These are phyloP conservation scores for Mitragyna speciosa DNA, from an alignment of 257 asterid species.

Conservation along the genomic window DNA sequence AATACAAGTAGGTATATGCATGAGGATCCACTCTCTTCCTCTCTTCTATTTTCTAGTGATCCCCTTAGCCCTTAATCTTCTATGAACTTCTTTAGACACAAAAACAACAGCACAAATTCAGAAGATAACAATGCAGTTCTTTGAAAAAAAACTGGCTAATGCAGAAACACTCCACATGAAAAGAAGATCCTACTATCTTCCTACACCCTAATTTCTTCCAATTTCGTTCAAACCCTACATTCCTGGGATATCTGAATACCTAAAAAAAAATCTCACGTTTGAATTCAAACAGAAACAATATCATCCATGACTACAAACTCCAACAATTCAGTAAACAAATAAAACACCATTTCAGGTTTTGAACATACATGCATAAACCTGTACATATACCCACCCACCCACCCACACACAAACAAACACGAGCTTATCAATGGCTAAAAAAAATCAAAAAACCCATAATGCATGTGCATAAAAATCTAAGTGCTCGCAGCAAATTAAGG, in stretches of 20 bases:
- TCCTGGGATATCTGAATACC: not conserved
- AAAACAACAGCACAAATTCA: not conserved
- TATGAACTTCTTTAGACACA: not conserved
- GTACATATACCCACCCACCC: not conserved
- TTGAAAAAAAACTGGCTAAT: not conserved
- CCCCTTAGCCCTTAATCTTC: not conserved
- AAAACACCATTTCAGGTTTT: not conserved
- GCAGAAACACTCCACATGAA: not conserved
- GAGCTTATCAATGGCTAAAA: not conserved
- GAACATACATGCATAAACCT: not conserved
- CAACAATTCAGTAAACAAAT: not conserved
- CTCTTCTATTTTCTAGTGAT: not conserved
- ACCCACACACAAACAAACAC: not conserved
- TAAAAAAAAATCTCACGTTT: not conserved
- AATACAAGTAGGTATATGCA: not conserved
- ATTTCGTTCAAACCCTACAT: not conserved
- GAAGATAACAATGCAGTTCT: not conserved
- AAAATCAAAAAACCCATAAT: not conserved
- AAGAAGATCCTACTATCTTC: not conserved
- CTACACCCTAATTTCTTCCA: not conserved
- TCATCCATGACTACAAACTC: not conserved
- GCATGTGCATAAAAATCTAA: not conserved
- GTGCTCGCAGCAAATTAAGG: not conserved
- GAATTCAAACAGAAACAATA: not conserved
- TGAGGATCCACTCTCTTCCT: not conserved